A percentile compares a stretch with the other conserved stretches of the same genome.
Conservation (phyloP, 1,139 yeast genomes). For the Nakaseomyces nivariensis region DNA sequence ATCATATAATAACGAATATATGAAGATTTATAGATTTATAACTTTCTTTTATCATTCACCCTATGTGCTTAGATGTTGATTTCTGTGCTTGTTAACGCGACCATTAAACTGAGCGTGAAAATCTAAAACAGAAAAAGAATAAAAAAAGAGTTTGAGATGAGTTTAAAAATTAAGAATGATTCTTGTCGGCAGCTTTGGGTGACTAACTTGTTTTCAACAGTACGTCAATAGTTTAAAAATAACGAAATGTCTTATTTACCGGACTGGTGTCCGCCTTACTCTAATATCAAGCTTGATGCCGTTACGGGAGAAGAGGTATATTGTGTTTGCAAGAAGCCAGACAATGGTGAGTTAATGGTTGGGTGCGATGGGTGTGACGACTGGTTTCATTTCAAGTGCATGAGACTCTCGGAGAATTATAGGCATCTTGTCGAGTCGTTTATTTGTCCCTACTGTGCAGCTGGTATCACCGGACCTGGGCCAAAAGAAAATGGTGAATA, state of each 20-base stretch:
- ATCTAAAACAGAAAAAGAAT: too few species aligned
- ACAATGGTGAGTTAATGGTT: slow-evolving; percentile 75
- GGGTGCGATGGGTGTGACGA: slow-evolving; percentile 94
- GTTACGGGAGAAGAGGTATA: slow-evolving; percentile 49
- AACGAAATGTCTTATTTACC: slow-evolving; percentile 10
- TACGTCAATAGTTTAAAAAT: too few species aligned
- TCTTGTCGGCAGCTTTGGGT: too few species aligned
- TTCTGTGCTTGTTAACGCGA: too few species aligned
- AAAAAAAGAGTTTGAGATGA: too few species aligned
- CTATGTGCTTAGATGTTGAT: too few species aligned
- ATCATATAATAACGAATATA: too few species aligned
- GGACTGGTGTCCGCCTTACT: slow-evolving; percentile 27
- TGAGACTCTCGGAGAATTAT: slow-evolving; percentile 46
- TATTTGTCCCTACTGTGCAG: slow-evolving; percentile 67
- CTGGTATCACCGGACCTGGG: slow-evolving; percentile 35
- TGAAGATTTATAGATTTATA: too few species aligned
- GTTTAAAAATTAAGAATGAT: too few species aligned
- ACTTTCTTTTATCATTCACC: too few species aligned
- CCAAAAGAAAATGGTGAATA: slow-evolving; percentile 15
- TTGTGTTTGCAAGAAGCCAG: slow-evolving; percentile 74
- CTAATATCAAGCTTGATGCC: slow-evolving; percentile 19
- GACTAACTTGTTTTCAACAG: too few species aligned
- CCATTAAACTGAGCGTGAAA: too few species aligned
- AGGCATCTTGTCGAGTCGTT: slow-evolving; percentile 53
- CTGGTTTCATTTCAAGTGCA: slow-evolving; percentile 84